phyloP scores from a whole-genome alignment of 2,329 filamentous ascomycete species.

The Aspergillus bombycis region DNA sequence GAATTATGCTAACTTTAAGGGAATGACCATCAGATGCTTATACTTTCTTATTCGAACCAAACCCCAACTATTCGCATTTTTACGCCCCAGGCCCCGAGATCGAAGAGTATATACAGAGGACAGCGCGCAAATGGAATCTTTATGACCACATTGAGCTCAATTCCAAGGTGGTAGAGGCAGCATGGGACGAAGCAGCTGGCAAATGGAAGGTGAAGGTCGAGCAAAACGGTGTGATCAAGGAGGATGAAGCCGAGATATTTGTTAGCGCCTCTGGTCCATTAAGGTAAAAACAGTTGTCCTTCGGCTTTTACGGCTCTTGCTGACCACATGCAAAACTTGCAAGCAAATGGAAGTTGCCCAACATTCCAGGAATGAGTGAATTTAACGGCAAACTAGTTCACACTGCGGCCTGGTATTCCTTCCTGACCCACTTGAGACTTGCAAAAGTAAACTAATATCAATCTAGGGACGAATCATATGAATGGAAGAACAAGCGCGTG shows the following conservation, averaged over 20 bases:
- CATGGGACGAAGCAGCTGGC: slow-evolving; percentile 36
- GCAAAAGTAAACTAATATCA: neutral
- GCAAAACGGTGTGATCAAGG: slow-evolving; percentile 16
- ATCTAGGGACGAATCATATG: slow-evolving; percentile 8
- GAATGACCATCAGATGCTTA: slow-evolving; percentile 33
- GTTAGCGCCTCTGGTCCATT: slow-evolving; percentile 31
- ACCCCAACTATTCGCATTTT: slow-evolving; percentile 46
- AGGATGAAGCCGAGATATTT: slow-evolving; percentile 28
- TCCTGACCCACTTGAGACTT: slow-evolving; percentile 13
- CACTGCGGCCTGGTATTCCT: slow-evolving; percentile 28
- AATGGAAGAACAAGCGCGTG: slow-evolving; percentile 30
- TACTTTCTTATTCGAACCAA: slow-evolving; percentile 45
- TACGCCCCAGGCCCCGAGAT: slow-evolving; percentile 47
- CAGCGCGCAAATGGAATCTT: slow-evolving; percentile 44
- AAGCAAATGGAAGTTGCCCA: slow-evolving; percentile 29
- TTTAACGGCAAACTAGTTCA: slow-evolving; percentile 31
- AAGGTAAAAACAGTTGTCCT: slow-evolving; percentile 9
- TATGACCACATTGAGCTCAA: slow-evolving; percentile 43
- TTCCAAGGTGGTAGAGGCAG: slow-evolving; percentile 41
- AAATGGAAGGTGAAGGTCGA: slow-evolving; percentile 25
- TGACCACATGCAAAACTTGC: slow-evolving; percentile 10
- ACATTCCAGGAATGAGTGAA: slow-evolving; percentile 26
- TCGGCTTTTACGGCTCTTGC: neutral
- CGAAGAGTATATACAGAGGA: slow-evolving; percentile 43
- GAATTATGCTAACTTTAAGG: neutral